Percentiles rank a stretch among this genome's conserved stretches.
These are phyloP conservation scores for Ramularia collo-cygni DNA, from an alignment of 2,329 filamentous ascomycete genomes.

Conservation along the genomic window DNA sequence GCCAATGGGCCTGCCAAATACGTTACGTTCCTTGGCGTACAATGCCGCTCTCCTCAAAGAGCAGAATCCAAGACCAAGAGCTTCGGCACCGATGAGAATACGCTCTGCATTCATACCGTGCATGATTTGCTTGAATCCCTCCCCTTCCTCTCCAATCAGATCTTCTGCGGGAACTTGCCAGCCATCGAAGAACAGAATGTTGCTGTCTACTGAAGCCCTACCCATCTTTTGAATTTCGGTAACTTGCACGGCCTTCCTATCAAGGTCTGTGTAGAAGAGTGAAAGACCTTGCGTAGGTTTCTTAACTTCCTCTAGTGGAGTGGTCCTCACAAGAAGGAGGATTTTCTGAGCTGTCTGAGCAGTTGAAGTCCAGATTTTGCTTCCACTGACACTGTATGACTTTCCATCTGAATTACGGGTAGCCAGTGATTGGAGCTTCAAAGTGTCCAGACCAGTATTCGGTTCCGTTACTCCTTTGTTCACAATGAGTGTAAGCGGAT, in stretches of 20 bases:
- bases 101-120: constrained; percentile 76
- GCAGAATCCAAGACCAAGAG: constrained; percentile 40
- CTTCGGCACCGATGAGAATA: constrained; percentile 58
- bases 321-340: constrained; percentile 39
- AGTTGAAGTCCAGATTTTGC: constrained; percentile 42
- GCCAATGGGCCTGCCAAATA: constrained; percentile 60
- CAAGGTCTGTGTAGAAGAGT: constrained; percentile 41
- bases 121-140: constrained; percentile 50
- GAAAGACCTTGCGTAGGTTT: constrained; percentile 39
- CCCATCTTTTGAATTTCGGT: constrained; percentile 44
- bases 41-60: constrained; percentile 47
- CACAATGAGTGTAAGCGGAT: no score
- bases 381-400: constrained; percentile 33
- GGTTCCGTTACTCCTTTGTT: constrained; percentile 59
- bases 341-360: constrained; percentile 41
- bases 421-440: constrained; percentile 35
- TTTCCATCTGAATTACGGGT: constrained; percentile 27
- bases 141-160: constrained; percentile 37
- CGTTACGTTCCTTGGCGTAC: constrained; percentile 61
- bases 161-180: constrained; percentile 37
- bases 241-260: constrained; percentile 32
- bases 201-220: constrained; percentile 39
- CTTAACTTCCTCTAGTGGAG: constrained; percentile 34
- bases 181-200: constrained; percentile 39
- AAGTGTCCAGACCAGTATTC: constrained; percentile 35